phyloP scores from a whole-genome alignment of 169 alveolate genomes.

The Eimeria necatrix region DNA sequence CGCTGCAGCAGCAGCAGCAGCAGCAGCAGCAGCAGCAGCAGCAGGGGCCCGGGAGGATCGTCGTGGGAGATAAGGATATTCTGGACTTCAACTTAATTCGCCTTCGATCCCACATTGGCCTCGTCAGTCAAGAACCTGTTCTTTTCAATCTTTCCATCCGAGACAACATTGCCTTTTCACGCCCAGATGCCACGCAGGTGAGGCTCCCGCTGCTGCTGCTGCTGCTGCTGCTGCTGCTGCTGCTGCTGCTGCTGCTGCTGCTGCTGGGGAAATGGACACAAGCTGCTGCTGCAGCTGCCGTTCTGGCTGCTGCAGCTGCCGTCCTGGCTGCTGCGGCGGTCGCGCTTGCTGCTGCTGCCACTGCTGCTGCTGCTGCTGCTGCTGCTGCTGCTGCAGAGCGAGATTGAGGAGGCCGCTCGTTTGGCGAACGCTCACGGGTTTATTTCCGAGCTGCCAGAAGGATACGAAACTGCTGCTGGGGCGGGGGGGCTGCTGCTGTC shows the following conservation, averaged over 20 bases:
- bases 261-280: too few species aligned
- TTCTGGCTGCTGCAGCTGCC: too few species aligned
- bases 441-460: constrained; percentile 88
- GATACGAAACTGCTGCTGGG: constrained; percentile 89
- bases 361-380: too few species aligned
- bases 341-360: neutral
- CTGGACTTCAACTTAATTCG: neutral
- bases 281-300: too few species aligned
- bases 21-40: neutral
- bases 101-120: constrained; percentile 54
- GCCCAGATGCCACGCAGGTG: constrained; percentile 48
- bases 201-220: too few species aligned
- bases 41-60: constrained; percentile 19
- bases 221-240: neutral
- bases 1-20: neutral
- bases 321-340: neutral
- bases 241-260: too few species aligned
- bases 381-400: constrained; percentile 85
- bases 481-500: constrained; percentile 92
- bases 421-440: constrained; percentile 93
- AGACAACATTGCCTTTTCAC: constrained; percentile 81
- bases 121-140: constrained; percentile 86
- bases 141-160: constrained; percentile 80
- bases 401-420: constrained; percentile 91
- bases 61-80: neutral